These are phyloP conservation scores for Chrysoporthe deuterocubensis DNA, from an alignment of 2,329 filamentous ascomycete species.

Conservation along the genomic window DNA sequence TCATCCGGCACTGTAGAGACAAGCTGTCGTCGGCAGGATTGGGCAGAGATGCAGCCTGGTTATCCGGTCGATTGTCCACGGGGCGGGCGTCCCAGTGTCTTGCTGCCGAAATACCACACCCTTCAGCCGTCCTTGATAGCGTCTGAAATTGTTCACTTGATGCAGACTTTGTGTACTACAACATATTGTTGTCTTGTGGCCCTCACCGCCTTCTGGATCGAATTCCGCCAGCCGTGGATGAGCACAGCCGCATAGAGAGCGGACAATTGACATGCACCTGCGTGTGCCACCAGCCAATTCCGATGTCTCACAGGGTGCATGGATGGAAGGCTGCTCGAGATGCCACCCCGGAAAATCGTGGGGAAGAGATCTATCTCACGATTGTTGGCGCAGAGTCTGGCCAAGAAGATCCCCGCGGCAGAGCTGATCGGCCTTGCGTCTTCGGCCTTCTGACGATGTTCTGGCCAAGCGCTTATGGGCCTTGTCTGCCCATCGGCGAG, in stretches of 20 bases:
- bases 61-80: background rate
- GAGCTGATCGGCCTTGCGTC: conserved; percentile 11
- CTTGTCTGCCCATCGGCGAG: conserved; percentile 6
- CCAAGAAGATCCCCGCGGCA: conserved; percentile 9
- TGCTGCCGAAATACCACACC: background rate
- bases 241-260: conserved; percentile 13
- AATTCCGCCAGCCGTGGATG: background rate
- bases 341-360: conserved; percentile 15
- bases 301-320: conserved; percentile 13
- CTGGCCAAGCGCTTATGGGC: conserved; percentile 16
- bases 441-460: background rate
- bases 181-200: background rate
- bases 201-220: background rate
- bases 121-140: background rate
- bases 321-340: conserved; percentile 8
- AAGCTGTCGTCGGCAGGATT: conserved; percentile 1
- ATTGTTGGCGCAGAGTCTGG: conserved; percentile 13
- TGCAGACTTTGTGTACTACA: background rate
- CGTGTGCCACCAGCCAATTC: conserved; percentile 18
- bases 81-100: background rate
- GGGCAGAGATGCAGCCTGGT: conserved; percentile 21
- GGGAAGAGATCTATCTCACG: background rate
- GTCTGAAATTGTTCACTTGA: background rate
- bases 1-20: background rate
- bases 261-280: conserved; percentile 13